Evolutionary conservation across 805 yeast genomes (phyloP).

Genomic region (Lipomyces sp.): DNA sequence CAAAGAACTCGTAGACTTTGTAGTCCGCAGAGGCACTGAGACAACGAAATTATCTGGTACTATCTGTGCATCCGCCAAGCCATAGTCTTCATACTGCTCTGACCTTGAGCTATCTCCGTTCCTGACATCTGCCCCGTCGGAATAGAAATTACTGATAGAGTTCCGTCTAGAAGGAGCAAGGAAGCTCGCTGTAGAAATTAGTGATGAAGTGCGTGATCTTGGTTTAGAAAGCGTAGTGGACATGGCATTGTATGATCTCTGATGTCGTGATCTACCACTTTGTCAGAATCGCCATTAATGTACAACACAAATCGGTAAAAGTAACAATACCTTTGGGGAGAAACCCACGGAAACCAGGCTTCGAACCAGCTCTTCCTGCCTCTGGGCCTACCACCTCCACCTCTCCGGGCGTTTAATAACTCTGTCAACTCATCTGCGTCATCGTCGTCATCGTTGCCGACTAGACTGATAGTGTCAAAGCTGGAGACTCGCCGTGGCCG

Average conservation of each 20-base stretch:
- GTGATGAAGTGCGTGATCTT: constrained; percentile 15
- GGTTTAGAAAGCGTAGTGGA: neutral
- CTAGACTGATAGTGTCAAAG: constrained; percentile 6
- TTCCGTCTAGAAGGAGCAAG: constrained; percentile 15
- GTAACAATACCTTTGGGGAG: neutral
- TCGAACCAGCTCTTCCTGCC: constrained; percentile 4
- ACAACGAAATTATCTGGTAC: constrained; percentile 33
- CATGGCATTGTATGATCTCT: neutral
- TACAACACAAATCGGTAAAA: neutral
- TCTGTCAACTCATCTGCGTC: constrained; percentile 15
- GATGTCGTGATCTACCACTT: neutral
- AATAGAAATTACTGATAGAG: neutral
- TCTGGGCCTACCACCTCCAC: constrained; percentile 6
- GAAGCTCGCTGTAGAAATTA: constrained; percentile 16
- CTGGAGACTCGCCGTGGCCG: constrained; percentile 8
- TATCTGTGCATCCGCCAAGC: constrained; percentile 30
- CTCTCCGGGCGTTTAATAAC: constrained; percentile 14
- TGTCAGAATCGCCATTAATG: neutral
- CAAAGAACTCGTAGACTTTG: constrained; percentile 1
- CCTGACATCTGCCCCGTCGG: neutral
- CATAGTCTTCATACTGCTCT: constrained; percentile 24
- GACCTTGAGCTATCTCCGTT: neutral
- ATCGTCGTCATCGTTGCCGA: constrained; percentile 15
- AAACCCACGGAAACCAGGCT: neutral
- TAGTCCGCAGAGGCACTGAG: constrained; percentile 27